These are phyloP conservation scores for Ormosia semicastrata DNA, from an alignment of 306 rosid genomes.

Conservation along the genomic window DNA sequence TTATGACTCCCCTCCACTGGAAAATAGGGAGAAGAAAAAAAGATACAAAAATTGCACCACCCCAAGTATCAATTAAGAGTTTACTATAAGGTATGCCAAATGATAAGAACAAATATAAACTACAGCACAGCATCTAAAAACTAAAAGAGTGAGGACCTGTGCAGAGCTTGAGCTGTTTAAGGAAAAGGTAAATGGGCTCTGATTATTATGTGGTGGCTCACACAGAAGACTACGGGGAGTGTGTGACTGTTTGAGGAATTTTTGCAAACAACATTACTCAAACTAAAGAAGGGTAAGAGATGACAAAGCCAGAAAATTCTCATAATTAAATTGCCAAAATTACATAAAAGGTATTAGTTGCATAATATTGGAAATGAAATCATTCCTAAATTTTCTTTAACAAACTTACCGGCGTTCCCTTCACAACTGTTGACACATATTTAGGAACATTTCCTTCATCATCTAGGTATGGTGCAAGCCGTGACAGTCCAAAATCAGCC, in stretches of 20 bases:
- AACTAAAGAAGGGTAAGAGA: not conserved
- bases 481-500: slow-evolving; percentile 91
- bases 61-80: not conserved
- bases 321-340: not conserved
- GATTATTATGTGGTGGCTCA: not conserved
- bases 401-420: slow-evolving; percentile 88
- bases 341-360: not conserved
- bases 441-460: slow-evolving; percentile 60
- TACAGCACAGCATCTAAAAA: not conserved
- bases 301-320: not conserved
- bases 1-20: too few relatives aligned
- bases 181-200: not conserved
- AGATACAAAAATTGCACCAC: not conserved
- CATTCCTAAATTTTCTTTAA: not conserved
- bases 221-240: not conserved
- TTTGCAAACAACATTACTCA: not conserved
- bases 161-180: not conserved
- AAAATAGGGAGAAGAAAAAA: not conserved
- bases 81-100: not conserved
- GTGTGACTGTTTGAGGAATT: not conserved
- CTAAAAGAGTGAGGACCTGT: not conserved
- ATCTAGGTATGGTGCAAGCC: slow-evolving; percentile 70
- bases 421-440: slow-evolving; percentile 86
- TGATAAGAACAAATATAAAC: not conserved
- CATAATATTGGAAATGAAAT: not conserved